Percentiles rank a stretch among this genome's conserved stretches.
These are phyloP conservation scores for Protea cynaroides DNA, from an alignment of 164 flowering plant species.

Conservation along the genomic window DNA sequence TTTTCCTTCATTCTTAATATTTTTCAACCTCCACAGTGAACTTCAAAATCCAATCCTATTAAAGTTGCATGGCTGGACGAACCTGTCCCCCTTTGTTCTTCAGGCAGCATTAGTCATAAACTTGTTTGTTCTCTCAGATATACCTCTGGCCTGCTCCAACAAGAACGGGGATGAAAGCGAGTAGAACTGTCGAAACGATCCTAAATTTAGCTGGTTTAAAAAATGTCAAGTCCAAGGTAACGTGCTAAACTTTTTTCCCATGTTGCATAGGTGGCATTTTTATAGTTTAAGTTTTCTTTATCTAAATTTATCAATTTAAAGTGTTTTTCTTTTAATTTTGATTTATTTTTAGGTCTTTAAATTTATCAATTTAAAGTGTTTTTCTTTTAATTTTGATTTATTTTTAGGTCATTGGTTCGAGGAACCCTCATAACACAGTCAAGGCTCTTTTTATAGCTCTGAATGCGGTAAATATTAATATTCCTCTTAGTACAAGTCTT, in stretches of 20 bases:
- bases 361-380: too few relatives aligned
- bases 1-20: too few relatives aligned
- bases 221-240: conserved; percentile 91
- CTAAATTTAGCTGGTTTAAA: conserved; percentile 78
- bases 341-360: conserved; percentile 50
- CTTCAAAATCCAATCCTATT: neutral
- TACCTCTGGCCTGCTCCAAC: conserved; percentile 94
- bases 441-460: conserved; percentile 80
- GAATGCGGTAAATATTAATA: conserved; percentile 31
- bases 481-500: neutral
- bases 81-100: neutral
- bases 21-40: neutral
- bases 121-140: conserved; percentile 32
- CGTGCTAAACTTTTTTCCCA: neutral
- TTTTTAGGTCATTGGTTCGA: conserved; percentile 80
- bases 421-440: conserved; percentile 85
- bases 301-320: too few relatives aligned
- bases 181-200: conserved; percentile 65
- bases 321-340: neutral
- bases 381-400: conserved; percentile 2
- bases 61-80: too few relatives aligned
- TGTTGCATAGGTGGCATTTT: neutral
- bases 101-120: neutral
- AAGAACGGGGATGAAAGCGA: conserved; percentile 72
- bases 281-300: neutral